These are phyloP conservation scores for Garcia nutans DNA, from an alignment of 345 rosid species.

Conservation along the genomic window DNA sequence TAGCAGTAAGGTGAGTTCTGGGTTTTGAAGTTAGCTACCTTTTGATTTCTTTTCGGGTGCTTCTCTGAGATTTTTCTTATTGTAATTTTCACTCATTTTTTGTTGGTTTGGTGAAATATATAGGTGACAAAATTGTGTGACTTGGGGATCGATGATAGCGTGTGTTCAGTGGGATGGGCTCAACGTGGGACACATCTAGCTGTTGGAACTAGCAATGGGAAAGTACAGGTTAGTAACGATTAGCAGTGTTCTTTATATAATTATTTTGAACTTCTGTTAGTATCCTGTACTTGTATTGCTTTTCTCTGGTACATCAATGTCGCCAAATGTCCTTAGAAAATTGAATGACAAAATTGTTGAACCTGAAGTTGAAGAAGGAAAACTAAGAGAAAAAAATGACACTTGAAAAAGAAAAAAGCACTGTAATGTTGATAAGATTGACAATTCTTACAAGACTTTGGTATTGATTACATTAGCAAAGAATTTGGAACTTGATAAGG, in stretches of 20 bases:
- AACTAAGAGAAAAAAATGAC: background rate
- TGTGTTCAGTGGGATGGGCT: conserved; percentile 97
- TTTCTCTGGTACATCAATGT: background rate
- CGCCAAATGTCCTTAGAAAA: background rate
- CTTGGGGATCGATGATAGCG: conserved; percentile 78
- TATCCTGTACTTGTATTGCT: background rate
- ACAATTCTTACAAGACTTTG: background rate
- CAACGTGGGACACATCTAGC: conserved; percentile 84
- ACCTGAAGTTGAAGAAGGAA: background rate
- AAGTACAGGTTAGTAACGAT: conserved; percentile 60
- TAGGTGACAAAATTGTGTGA: conserved; percentile 96
- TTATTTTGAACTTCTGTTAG: background rate
- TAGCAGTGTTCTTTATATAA: background rate
- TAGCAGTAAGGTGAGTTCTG: conserved; percentile 72
- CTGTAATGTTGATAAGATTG: background rate
- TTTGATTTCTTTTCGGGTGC: background rate
- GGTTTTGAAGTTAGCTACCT: background rate
- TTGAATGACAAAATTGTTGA: background rate
- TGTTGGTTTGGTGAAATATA: background rate
- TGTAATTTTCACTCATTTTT: background rate
- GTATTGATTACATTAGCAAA: background rate
- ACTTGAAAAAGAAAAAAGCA: background rate
- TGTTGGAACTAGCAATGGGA: conserved; percentile 85
- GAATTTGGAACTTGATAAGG: conserved; percentile 4
- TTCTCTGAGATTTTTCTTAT: background rate